phyloP scores from a whole-genome alignment of 2,329 filamentous ascomycete genomes.

The Aureobasidium sp. region DNA sequence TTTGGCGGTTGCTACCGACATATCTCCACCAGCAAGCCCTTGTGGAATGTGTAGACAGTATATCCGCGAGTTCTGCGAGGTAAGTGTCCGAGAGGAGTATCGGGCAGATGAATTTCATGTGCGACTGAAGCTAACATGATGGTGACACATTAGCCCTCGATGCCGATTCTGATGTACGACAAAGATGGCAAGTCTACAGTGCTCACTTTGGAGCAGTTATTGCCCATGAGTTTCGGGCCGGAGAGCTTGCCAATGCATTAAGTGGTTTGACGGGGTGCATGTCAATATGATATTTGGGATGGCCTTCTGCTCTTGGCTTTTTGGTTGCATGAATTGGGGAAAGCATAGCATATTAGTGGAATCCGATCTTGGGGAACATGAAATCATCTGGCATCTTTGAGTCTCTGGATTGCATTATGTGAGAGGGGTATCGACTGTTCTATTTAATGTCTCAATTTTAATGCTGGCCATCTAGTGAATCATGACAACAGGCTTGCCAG shows the following conservation, averaged over 20 bases:
- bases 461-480: slow-evolving; percentile 50
- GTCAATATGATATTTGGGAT: background rate
- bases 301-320: background rate
- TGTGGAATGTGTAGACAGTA: slow-evolving; percentile 99
- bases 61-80: slow-evolving; percentile 52
- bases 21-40: slow-evolving; percentile 56
- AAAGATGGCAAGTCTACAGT: slow-evolving; percentile 78
- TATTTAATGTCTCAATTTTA: background rate
- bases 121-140: no score
- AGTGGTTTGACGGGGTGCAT: background rate
- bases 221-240: slow-evolving; percentile 62
- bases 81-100: slow-evolving; percentile 28
- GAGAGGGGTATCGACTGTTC: slow-evolving; percentile 21
- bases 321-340: background rate
- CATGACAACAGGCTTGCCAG: slow-evolving; percentile 68
- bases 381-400: background rate
- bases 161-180: slow-evolving; percentile 94
- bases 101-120: no score
- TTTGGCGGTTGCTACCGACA: slow-evolving; percentile 87
- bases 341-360: background rate
- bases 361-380: background rate
- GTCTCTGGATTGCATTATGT: background rate
- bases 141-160: slow-evolving; percentile 47
- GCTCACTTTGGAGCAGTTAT: slow-evolving; percentile 69
- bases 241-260: slow-evolving; percentile 41